Base-by-base conservation (phyloP, 306 rosid genomes). In the Cicer cuneatum region DNA sequence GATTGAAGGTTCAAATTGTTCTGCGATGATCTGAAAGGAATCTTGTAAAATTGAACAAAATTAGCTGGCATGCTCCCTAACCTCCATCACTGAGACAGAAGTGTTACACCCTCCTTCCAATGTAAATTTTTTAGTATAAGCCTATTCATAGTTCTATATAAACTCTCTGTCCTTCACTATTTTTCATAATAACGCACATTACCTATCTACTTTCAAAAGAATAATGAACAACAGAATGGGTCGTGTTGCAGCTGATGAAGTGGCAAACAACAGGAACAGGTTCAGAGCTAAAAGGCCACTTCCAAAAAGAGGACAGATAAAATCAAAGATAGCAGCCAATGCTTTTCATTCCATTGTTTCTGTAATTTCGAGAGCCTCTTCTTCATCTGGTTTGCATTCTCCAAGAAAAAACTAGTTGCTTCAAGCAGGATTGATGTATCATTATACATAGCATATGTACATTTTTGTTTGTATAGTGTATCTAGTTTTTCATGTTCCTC, bases 11-110 rank as follows among this genome's bases (percentile, higher is more conserved):
- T 76, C 45, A 74, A 63, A 35, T 79, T 81, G 86, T 77, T 84
- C 45, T 78, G 62, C 14, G 79, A 43, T 87, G 83, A 78, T 83
- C 33, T 2, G 71, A 84, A 82, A 81, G 70, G 87, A 80, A 87
- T 83, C 84, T 82, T 69, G 73, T 5, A 65, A 65, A 42, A 46
- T 82, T 71, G 12, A 40, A 51, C 73, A 72, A 69, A 66, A 53
- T 48, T 51, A n/a, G 87, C 80, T 85, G 88, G 79, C 95, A 80
- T 85, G 89, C 72, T 71, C 67, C 89, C 85, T 71, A 87, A 87
- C 90, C 54, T 24, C 73, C 78, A 69, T 52, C 43, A 24, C 10
- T 19, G 66, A 81, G 64, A 69, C 80, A 76, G 63, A 65, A 9
- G 15, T 48, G 71, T 49, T 62, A 73, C 77, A 69, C 69, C 65